These are phyloP conservation scores for Nepenthes mirabilis DNA, from an alignment of 148 eudicot genomes.

Conservation along the genomic window DNA sequence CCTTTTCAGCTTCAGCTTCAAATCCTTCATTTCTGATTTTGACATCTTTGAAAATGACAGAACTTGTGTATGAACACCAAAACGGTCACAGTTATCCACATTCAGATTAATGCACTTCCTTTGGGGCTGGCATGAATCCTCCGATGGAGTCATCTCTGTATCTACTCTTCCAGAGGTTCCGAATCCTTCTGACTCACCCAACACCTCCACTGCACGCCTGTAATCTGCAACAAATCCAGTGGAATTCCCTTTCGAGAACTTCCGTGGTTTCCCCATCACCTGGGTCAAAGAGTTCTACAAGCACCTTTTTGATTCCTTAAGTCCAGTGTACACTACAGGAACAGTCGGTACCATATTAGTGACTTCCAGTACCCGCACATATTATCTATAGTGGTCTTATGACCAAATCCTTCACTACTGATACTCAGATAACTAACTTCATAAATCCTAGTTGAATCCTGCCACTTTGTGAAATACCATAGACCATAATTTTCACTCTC, in stretches of 20 bases:
- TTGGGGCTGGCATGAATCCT: constrained; percentile 46
- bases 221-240: constrained; percentile 54
- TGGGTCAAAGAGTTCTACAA: constrained; percentile 9
- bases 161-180: constrained; percentile 71
- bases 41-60: constrained; percentile 61
- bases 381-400: constrained; percentile 1
- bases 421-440: no score
- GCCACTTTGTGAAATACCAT: no score
- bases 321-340: constrained; percentile 42
- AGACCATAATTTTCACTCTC: no score
- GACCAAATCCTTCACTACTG: no score
- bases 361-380: constrained; percentile 14
- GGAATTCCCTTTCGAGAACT: constrained; percentile 44
- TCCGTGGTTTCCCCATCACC: constrained; percentile 61
- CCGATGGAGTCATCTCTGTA: constrained; percentile 37
- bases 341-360: constrained; percentile 51
- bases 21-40: constrained; percentile 35
- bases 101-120: constrained; percentile 51
- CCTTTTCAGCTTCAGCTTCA: constrained; percentile 48
- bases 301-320: constrained; percentile 25
- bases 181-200: constrained; percentile 68
- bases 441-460: no score
- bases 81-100: constrained; percentile 33
- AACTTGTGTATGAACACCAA: constrained; percentile 52
- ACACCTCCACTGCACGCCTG: constrained; percentile 46